Percentiles rank a stretch among this genome's conserved stretches.
Evolutionary conservation across 1,284 basidiomycete genomes (phyloP).

Genomic region (Acaromyces ingoldii): DNA sequence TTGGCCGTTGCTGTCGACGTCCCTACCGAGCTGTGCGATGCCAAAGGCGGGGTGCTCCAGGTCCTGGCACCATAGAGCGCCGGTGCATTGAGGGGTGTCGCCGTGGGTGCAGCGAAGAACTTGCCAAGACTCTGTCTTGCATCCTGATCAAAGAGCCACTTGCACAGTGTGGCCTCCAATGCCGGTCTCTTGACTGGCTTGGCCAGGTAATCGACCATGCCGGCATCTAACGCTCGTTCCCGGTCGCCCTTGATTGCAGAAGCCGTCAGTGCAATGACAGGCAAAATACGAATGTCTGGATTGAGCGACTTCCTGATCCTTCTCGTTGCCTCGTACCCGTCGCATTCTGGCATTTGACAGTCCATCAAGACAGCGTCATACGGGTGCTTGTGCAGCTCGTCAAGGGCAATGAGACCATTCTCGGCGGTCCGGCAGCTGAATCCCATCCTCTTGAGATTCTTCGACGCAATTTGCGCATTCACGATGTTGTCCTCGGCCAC

Average conservation of each 20-base stretch:
- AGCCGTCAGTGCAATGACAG: conserved; percentile 46
- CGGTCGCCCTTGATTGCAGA: conserved; percentile 44
- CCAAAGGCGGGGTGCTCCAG: background rate
- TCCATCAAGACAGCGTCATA: conserved; percentile 34
- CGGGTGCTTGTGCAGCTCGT: conserved; percentile 28
- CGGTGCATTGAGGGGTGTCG: background rate
- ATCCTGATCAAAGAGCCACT: conserved; percentile 40
- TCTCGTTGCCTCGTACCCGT: conserved; percentile 43
- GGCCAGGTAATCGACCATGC: conserved; percentile 45
- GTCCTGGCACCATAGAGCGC: background rate
- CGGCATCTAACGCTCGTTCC: conserved; percentile 39
- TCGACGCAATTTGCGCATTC: conserved; percentile 45
- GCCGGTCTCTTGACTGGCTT: conserved; percentile 45
- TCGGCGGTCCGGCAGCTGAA: conserved; percentile 44
- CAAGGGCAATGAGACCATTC: conserved; percentile 40
- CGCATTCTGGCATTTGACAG: conserved; percentile 44
- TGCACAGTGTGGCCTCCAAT: conserved; percentile 36
- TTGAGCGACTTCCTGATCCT: conserved; percentile 31
- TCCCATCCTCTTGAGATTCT: conserved; percentile 45
- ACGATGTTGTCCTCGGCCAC: conserved; percentile 48
- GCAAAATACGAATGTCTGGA: conserved; percentile 32
- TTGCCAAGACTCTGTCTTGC: conserved; percentile 33
- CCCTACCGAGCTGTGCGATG: background rate
- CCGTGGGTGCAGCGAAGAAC: conserved; percentile 17
- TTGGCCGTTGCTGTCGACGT: background rate